Percentiles rank a stretch among this genome's conserved stretches.
Evolutionary conservation across 495 filamentous ascomycete species (phyloP).

Genomic region (Aspergillus ellipticus): DNA sequence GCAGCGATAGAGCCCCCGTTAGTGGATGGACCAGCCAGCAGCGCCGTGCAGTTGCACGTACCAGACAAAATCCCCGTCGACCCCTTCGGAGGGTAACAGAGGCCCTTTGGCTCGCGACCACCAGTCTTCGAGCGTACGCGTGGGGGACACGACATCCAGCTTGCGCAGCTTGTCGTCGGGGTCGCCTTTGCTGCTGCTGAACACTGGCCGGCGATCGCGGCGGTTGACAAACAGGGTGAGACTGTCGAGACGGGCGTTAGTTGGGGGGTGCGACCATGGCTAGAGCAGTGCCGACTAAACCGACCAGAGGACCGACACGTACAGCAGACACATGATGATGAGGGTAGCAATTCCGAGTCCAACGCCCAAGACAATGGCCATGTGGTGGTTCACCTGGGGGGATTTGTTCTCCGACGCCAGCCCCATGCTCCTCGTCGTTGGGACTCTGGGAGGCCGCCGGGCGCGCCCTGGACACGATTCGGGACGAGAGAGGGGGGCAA

Average conservation of each 20-base stretch:
- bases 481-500: background rate
- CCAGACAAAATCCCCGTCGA: constrained; percentile 44
- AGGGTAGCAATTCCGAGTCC: constrained; percentile 36
- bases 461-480: no score
- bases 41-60: constrained; percentile 14
- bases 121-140: constrained; percentile 42
- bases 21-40: background rate
- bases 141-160: constrained; percentile 38
- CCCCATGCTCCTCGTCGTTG: constrained; percentile 16
- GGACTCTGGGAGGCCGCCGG: constrained; percentile 7
- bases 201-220: constrained; percentile 24
- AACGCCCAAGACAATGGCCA: constrained; percentile 39
- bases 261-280: background rate
- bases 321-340: constrained; percentile 38
- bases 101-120: constrained; percentile 36
- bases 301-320: constrained; percentile 11
- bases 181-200: constrained; percentile 22
- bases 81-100: constrained; percentile 31
- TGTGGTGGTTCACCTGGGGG: constrained; percentile 26
- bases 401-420: constrained; percentile 18
- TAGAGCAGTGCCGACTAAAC: background rate
- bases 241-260: constrained; percentile 14
- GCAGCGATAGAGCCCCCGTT: background rate
- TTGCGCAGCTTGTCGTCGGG: constrained; percentile 34
- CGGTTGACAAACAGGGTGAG: constrained; percentile 38